phyloP scores from a whole-genome alignment of 768 basidiomycete species.

The Phlegmacium glaucopus region DNA sequence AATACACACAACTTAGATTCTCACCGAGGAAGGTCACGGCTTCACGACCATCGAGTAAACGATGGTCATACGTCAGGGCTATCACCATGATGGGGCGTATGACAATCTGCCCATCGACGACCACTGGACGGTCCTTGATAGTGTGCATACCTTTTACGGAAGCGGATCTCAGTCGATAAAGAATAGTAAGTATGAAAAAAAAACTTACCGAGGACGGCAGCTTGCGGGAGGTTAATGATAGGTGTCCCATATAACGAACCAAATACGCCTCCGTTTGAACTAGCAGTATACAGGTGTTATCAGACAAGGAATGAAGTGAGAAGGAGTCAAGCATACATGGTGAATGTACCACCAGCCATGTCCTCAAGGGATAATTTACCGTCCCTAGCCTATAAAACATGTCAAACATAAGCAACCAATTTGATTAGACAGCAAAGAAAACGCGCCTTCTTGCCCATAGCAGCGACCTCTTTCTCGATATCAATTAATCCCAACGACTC shows the following conservation, averaged over 20 bases:
- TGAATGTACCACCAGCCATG: conserved; percentile 98
- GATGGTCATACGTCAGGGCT: conserved; percentile 92
- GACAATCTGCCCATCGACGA: conserved; percentile 92
- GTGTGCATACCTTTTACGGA: conserved; percentile 75
- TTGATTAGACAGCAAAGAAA: conserved; percentile 1
- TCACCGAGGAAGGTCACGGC: conserved; percentile 95
- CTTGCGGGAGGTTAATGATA: conserved; percentile 95
- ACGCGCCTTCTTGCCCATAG: conserved; percentile 81
- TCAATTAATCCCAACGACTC: conserved; percentile 84
- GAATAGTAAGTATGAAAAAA: background rate
- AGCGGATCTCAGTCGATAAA: background rate
- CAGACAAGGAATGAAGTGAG: background rate
- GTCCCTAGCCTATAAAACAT: conserved; percentile 64
- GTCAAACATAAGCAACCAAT: conserved; percentile 3
- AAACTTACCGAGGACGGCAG: conserved; percentile 80
- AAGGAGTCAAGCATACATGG: conserved; percentile 55
- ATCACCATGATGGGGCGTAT: conserved; percentile 97
- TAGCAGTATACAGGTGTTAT: conserved; percentile 25
- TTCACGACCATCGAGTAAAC: conserved; percentile 92
- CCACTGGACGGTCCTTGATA: conserved; percentile 88
- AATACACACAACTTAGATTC: conserved; percentile 25
- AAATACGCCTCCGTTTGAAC: conserved; percentile 98
- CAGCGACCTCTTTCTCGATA: conserved; percentile 91
- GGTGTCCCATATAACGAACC: conserved; percentile 98
- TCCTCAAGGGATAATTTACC: conserved; percentile 95